Percentiles rank a stretch among this genome's conserved stretches.
phyloP scores from a whole-genome alignment of 495 filamentous ascomycete genomes.

The Penicillium canescens region DNA sequence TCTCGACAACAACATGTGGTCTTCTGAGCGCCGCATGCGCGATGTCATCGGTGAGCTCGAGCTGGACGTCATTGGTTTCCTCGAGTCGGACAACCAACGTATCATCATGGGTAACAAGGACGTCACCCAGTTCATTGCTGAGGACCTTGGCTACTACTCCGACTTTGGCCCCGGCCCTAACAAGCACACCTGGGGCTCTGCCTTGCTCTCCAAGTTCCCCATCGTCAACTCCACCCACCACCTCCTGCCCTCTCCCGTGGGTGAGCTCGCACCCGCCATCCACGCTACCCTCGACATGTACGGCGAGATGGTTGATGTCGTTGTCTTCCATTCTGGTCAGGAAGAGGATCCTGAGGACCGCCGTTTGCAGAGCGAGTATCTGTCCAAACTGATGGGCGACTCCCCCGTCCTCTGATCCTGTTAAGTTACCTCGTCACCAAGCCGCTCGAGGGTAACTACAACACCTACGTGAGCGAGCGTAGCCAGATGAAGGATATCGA shows the following conservation, averaged over 20 bases:
- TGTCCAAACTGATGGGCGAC: slow-evolving; percentile 84
- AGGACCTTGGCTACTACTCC: slow-evolving; percentile 96
- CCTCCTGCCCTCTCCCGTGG: slow-evolving; percentile 86
- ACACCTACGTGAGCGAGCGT: slow-evolving; percentile 84
- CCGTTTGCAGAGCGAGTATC: slow-evolving; percentile 81
- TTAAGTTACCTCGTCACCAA: slow-evolving; percentile 91
- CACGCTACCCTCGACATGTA: slow-evolving; percentile 94
- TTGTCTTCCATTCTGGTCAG: slow-evolving; percentile 98
- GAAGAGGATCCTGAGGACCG: slow-evolving; percentile 97
- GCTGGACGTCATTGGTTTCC: slow-evolving; percentile 88
- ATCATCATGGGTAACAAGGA: slow-evolving; percentile 99
- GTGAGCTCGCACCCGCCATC: slow-evolving; percentile 95
- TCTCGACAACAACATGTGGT: slow-evolving; percentile 99
- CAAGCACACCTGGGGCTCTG: slow-evolving; percentile 98
- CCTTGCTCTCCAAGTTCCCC: slow-evolving; percentile 93
- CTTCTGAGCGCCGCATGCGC: slow-evolving; percentile 89
- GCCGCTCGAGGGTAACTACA: slow-evolving; percentile 92
- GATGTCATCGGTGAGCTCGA: slow-evolving; percentile 91
- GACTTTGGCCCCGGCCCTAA: slow-evolving; percentile 97
- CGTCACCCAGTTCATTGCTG: slow-evolving; percentile 90
- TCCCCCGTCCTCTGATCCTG: slow-evolving; percentile 79
- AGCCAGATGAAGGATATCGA: slow-evolving; percentile 97
- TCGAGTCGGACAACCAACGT: slow-evolving; percentile 92
- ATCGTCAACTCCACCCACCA: slow-evolving; percentile 98
- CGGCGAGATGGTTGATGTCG: slow-evolving; percentile 84